Evolutionary conservation across 129 eudicot species (phyloP).

Genomic region (Ambrosia artemisiifolia): DNA sequence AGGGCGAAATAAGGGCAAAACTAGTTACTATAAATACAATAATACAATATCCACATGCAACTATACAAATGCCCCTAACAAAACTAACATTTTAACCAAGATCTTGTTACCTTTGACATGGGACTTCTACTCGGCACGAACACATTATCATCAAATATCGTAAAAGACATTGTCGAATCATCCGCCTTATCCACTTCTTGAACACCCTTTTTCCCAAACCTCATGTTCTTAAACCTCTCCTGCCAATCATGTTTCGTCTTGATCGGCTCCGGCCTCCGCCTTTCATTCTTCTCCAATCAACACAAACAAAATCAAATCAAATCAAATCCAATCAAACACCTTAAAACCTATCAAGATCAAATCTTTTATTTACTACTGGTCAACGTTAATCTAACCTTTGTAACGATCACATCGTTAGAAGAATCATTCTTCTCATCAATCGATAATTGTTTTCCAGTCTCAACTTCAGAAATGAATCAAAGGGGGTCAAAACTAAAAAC

Average conservation of each 20-base stretch:
- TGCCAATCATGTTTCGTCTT: conserved; percentile 89
- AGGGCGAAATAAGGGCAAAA: no score
- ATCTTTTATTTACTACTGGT: neutral
- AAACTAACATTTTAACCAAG: neutral
- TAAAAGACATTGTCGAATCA: conserved; percentile 49
- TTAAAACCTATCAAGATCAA: neutral
- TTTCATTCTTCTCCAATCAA: conserved; percentile 41
- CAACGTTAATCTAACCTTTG: conserved; percentile 41
- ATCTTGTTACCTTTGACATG: conserved; percentile 43
- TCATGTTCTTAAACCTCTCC: conserved; percentile 69
- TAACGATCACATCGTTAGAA: conserved; percentile 28
- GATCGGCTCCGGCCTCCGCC: conserved; percentile 61
- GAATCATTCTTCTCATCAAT: conserved; percentile 36
- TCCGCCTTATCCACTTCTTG: conserved; percentile 63
- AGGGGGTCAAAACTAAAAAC: neutral
- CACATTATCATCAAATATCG: conserved; percentile 61
- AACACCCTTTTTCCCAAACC: conserved; percentile 63
- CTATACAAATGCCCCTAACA: neutral
- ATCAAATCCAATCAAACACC: neutral
- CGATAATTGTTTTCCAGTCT: conserved; percentile 36
- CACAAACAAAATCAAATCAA: conserved; percentile 13
- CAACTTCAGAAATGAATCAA: conserved; percentile 24
- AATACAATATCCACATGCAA: neutral
- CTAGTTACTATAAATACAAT: neutral
- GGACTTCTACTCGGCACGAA: conserved; percentile 41